Evolutionary conservation across 208 protist species (phyloP).

Genomic region (Wallacemonas sp.): DNA sequence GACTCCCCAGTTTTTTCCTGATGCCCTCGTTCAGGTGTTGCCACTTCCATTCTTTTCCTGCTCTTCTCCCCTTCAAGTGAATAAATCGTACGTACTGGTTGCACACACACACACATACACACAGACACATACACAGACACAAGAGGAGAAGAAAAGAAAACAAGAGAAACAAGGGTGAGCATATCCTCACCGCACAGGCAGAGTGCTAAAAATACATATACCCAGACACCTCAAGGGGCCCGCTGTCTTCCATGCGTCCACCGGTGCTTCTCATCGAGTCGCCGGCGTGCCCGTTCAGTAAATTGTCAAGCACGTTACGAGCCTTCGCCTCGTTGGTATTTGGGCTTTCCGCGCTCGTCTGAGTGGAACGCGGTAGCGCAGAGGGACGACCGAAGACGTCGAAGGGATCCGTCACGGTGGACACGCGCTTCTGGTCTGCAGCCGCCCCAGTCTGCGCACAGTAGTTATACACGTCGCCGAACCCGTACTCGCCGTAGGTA

Average conservation of each 20-base stretch:
- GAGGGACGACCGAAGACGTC: too few relatives aligned
- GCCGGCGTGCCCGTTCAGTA: background rate
- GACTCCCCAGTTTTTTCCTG: too few relatives aligned
- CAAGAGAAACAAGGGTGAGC: background rate
- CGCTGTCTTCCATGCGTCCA: background rate
- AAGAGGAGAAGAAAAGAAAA: background rate
- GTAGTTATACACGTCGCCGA: constrained; percentile 6
- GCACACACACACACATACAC: constrained; percentile 5
- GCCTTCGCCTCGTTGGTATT: background rate
- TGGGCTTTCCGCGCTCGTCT: background rate
- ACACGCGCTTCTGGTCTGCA: too few relatives aligned
- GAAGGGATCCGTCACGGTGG: background rate
- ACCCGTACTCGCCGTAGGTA: background rate
- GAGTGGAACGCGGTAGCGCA: too few relatives aligned
- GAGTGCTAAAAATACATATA: constrained; percentile 15
- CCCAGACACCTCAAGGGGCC: background rate
- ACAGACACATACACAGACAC: background rate
- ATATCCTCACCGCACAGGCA: too few relatives aligned
- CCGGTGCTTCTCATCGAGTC: background rate
- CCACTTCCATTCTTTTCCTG: background rate
- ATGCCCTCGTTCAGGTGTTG: too few relatives aligned
- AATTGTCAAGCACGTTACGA: background rate
- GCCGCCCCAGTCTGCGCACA: too few relatives aligned
- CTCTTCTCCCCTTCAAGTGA: background rate
- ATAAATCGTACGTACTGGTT: too few relatives aligned